Evolutionary conservation across 2,329 filamentous ascomycete species (phyloP).

Genomic region (Aspergillus ochraceus): DNA sequence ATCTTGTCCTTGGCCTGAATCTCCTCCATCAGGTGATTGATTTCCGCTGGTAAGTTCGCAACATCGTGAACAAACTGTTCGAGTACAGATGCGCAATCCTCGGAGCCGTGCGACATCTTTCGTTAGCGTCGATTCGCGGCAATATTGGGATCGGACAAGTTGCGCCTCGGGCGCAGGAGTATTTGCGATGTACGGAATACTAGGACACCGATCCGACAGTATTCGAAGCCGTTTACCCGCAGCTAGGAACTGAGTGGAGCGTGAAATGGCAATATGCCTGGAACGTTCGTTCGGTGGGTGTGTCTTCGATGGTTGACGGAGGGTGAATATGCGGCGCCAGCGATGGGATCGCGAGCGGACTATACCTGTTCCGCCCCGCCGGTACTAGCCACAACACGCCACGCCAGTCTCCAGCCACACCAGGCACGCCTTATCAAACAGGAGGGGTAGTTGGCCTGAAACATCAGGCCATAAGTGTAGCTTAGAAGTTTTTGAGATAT

Average conservation of each 20-base stretch:
- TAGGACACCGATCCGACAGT: background rate
- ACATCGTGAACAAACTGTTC: slow-evolving; percentile 68
- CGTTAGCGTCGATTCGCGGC: background rate
- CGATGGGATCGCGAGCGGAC: background rate
- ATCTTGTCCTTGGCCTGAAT: slow-evolving; percentile 65
- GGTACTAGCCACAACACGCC: background rate
- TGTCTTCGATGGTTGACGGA: background rate
- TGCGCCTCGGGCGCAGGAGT: background rate
- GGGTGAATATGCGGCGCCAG: background rate
- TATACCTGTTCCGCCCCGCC: background rate
- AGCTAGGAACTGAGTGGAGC: too few species aligned
- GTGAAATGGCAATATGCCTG: too few species aligned
- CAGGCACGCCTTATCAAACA: background rate
- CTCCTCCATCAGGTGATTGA: slow-evolving; percentile 66
- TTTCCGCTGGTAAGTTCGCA: slow-evolving; percentile 62
- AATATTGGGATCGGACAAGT: background rate
- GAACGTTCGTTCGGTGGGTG: background rate
- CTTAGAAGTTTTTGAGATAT: too few species aligned
- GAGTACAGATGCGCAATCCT: slow-evolving; percentile 63
- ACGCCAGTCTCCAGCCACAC: background rate
- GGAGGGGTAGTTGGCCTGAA: background rate
- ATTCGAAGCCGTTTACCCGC: background rate
- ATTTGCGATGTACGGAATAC: background rate
- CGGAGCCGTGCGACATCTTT: slow-evolving; percentile 50
- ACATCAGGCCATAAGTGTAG: background rate